Evolutionary conservation across 352 stramenopile genomes (phyloP).

Genomic region (Thraustotheca clavata): DNA sequence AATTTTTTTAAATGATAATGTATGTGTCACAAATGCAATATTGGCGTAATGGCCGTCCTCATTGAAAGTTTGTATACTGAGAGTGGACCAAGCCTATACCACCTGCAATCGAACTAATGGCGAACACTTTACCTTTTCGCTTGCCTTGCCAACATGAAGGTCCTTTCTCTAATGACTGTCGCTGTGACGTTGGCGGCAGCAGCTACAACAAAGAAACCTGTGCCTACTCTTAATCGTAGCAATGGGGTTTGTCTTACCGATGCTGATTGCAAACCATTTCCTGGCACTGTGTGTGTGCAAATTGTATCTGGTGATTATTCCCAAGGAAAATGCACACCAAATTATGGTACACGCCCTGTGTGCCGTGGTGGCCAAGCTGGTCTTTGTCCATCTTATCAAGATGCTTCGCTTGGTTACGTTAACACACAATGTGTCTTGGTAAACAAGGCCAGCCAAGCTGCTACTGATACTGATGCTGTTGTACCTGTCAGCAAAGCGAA

Average conservation of each 20-base stretch:
- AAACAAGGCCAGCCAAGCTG: constrained; percentile 30
- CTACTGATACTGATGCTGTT: neutral
- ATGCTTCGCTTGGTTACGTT: constrained; percentile 51
- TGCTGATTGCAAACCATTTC: constrained; percentile 59
- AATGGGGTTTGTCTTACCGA: constrained; percentile 27
- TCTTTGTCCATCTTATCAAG: constrained; percentile 74
- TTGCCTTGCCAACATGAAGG: too few relatives aligned
- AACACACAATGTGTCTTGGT: constrained; percentile 81
- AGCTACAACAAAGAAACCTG: neutral
- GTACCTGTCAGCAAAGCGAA: constrained; percentile 1
- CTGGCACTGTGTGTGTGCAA: constrained; percentile 62
- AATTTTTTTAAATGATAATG: too few relatives aligned
- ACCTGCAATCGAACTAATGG: too few relatives aligned
- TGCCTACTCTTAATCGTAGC: neutral
- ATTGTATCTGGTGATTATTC: constrained; percentile 68
- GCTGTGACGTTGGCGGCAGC: neutral
- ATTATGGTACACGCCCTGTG: constrained; percentile 58
- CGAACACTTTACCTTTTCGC: too few relatives aligned
- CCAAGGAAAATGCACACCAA: constrained; percentile 74
- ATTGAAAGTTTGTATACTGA: too few relatives aligned
- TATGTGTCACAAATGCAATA: too few relatives aligned
- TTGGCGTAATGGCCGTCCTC: too few relatives aligned
- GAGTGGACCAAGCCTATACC: too few relatives aligned
- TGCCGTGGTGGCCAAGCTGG: constrained; percentile 59
- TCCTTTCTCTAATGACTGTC: neutral